Evolutionary conservation across 345 rosid species (phyloP).

Genomic region (Lumnitzera racemosa): DNA sequence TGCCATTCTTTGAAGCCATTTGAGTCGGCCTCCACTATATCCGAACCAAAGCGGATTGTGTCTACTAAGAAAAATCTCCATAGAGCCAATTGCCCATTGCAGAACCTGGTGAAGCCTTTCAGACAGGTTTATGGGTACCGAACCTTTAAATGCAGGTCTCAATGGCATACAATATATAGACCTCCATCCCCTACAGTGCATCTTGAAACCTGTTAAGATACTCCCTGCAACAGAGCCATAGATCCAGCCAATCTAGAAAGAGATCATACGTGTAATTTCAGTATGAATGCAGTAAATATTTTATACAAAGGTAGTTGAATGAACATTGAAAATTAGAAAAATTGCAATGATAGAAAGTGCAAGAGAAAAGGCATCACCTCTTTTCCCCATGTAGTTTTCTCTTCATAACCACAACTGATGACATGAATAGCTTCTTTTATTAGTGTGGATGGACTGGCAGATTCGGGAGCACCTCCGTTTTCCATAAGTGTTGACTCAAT

Average conservation of each 20-base stretch:
- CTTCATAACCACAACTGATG: conserved; percentile 41
- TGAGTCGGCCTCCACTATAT: conserved; percentile 19
- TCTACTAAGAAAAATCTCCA: conserved; percentile 34
- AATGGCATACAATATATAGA: conserved; percentile 39
- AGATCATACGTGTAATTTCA: not conserved
- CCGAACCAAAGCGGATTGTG: conserved; percentile 24
- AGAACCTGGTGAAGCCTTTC: conserved; percentile 41
- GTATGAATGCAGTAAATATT: not conserved
- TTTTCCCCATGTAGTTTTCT: conserved; percentile 41
- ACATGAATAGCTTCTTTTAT: conserved; percentile 42
- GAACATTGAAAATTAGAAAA: not conserved
- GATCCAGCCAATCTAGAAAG: conserved; percentile 23
- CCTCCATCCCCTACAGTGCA: conserved; percentile 36
- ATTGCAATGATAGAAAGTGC: not conserved
- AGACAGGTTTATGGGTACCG: conserved; percentile 38
- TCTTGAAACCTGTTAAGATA: conserved; percentile 25
- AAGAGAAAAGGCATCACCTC: conserved; percentile 15
- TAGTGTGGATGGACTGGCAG: conserved; percentile 27
- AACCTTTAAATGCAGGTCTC: conserved; percentile 35
- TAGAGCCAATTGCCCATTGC: conserved; percentile 37
- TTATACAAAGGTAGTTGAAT: not conserved
- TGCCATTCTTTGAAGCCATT: conserved; percentile 27
- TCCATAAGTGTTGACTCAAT: conserved; percentile 37
- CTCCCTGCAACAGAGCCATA: conserved; percentile 24
- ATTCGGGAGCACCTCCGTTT: conserved; percentile 31